Conservation (phyloP, 495 filamentous ascomycete genomes). For the Aspergillus panamensis region DNA sequence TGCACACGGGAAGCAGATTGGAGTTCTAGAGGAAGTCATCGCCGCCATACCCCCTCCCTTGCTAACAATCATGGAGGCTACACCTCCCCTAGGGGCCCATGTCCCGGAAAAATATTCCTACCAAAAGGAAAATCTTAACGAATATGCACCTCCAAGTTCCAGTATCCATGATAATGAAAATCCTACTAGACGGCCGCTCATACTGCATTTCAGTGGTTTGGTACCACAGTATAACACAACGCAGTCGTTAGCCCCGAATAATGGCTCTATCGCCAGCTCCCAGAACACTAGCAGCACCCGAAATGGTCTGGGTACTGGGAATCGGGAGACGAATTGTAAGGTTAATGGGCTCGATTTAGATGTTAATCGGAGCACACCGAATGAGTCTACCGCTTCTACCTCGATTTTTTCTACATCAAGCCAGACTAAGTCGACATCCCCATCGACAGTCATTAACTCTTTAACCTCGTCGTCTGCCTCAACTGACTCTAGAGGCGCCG, state of each 20-base stretch:
- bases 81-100: conserved; percentile 16
- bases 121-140: conserved; percentile 13
- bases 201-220: not conserved
- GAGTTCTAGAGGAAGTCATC: not conserved
- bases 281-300: not conserved
- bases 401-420: conserved; percentile 10
- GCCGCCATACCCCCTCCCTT: not conserved
- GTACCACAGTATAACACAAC: conserved; percentile 1
- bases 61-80: conserved; percentile 9
- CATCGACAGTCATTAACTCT: conserved; percentile 23
- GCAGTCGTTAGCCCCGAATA: not conserved
- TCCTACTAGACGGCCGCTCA: conserved; percentile 1
- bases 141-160: conserved; percentile 8
- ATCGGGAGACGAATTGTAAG: conserved; percentile 10
- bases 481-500: conserved; percentile 4
- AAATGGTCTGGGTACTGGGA: conserved; percentile 10
- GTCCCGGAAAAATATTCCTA: conserved; percentile 14
- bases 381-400: conserved; percentile 30
- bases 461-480: conserved; percentile 19
- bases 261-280: not conserved
- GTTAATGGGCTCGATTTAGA: conserved; percentile 21
- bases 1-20: not conserved
- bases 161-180: conserved; percentile 5
- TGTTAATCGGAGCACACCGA: conserved; percentile 27
- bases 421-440: conserved; percentile 32